Percentiles rank a stretch among this genome's conserved stretches.
Conservation (phyloP, 2,329 filamentous ascomycete genomes). For the Ploettnerulaceae sp. region DNA sequence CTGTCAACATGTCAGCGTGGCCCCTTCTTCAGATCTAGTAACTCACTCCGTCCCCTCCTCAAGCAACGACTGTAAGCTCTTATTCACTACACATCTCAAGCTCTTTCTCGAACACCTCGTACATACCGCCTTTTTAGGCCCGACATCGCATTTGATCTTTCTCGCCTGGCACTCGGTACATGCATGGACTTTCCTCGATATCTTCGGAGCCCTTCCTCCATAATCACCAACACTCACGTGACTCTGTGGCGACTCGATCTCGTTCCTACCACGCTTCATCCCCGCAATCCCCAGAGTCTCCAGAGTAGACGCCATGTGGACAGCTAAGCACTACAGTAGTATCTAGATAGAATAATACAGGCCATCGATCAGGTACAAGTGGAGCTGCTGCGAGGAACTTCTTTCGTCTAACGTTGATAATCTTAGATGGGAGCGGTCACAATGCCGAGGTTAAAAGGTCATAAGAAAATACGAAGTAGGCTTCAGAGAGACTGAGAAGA, state of each 20-base stretch:
- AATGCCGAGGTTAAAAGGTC: too few species aligned
- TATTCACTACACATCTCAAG: conserved; percentile 49
- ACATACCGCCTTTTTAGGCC: conserved; percentile 40
- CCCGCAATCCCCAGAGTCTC: conserved; percentile 5
- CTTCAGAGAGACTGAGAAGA: too few species aligned
- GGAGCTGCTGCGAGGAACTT: background rate
- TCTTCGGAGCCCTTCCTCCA: conserved; percentile 23
- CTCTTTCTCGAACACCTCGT: conserved; percentile 46
- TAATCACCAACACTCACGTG: background rate
- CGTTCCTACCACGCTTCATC: conserved; percentile 9
- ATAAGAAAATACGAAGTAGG: too few species aligned
- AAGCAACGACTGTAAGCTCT: conserved; percentile 50
- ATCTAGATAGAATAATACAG: too few species aligned
- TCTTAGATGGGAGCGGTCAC: background rate
- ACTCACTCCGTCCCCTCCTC: conserved; percentile 49
- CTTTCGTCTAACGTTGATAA: background rate
- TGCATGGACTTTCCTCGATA: conserved; percentile 29
- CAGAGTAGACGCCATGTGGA: background rate
- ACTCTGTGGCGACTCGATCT: conserved; percentile 5
- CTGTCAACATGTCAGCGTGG: conserved; percentile 25
- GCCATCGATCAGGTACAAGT: conserved; percentile 1
- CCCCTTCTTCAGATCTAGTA: background rate
- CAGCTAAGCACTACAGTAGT: too few species aligned
- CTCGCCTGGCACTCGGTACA: conserved; percentile 46
- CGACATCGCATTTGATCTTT: conserved; percentile 47